These are phyloP conservation scores for Gamarada debralockiae DNA, from an alignment of 495 filamentous ascomycete species.

Conservation along the genomic window DNA sequence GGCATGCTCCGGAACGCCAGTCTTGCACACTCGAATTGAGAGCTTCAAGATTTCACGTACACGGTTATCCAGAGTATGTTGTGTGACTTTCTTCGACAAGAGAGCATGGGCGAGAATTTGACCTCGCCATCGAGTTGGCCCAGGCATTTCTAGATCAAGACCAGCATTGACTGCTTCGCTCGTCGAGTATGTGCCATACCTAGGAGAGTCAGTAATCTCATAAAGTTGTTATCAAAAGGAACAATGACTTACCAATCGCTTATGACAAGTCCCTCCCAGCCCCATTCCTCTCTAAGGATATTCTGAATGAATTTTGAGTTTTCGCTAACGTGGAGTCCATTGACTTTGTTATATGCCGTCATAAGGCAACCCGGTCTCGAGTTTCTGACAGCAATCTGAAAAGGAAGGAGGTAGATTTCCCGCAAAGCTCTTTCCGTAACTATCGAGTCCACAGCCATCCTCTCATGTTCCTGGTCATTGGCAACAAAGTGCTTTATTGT, in stretches of 20 bases:
- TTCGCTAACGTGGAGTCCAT: constrained; percentile 64
- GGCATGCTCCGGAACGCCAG: constrained; percentile 47
- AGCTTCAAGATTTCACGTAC: constrained; percentile 57
- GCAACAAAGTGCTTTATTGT: constrained; percentile 76
- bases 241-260: constrained; percentile 60
- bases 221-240: neutral
- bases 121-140: constrained; percentile 61
- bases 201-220: neutral
- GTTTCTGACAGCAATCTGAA: constrained; percentile 62
- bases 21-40: constrained; percentile 47
- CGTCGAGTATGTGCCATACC: constrained; percentile 62
- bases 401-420: constrained; percentile 73
- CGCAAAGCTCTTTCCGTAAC: constrained; percentile 64
- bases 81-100: constrained; percentile 50
- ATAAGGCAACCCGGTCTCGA: constrained; percentile 61
- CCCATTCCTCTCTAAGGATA: constrained; percentile 66
- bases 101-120: constrained; percentile 52
- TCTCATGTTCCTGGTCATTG: constrained; percentile 73
- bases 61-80: constrained; percentile 54
- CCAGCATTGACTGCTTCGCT: constrained; percentile 61
- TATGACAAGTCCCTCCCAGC: constrained; percentile 62
- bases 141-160: constrained; percentile 72
- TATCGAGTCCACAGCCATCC: constrained; percentile 60
- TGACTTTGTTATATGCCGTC: constrained; percentile 72
- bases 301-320: constrained; percentile 55